Conservation (phyloP, 2,329 filamentous ascomycete species). For the Daldinia sp. region DNA sequence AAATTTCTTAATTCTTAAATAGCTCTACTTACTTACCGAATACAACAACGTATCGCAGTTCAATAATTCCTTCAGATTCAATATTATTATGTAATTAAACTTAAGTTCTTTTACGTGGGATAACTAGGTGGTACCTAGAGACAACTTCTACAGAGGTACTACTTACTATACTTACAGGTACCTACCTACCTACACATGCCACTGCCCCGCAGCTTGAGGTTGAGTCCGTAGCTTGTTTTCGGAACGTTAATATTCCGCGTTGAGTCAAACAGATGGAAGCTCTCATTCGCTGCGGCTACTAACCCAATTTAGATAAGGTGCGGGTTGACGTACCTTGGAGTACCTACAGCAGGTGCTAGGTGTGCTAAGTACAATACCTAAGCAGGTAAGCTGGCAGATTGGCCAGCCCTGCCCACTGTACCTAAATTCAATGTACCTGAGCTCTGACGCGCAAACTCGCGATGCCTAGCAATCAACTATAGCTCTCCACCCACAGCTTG, state of each 20-base stretch:
- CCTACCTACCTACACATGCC: too few species aligned
- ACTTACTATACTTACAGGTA: too few species aligned
- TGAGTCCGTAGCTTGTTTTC: background rate
- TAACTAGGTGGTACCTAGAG: too few species aligned
- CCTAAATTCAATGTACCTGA: slow-evolving; percentile 18
- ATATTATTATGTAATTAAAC: background rate
- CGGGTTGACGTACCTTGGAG: background rate
- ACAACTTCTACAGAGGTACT: too few species aligned
- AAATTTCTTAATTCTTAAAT: too few species aligned
- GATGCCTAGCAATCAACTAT: slow-evolving; percentile 40
- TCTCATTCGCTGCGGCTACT: background rate
- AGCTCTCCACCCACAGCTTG: slow-evolving; percentile 36
- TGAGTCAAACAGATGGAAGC: background rate
- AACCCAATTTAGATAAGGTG: background rate
- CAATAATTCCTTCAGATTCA: too few species aligned
- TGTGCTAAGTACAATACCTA: too few species aligned
- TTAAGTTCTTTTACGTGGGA: background rate
- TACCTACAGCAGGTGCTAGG: too few species aligned
- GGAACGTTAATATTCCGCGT: background rate
- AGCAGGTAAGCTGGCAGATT: background rate
- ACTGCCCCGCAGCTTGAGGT: too few species aligned
- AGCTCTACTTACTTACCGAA: too few species aligned
- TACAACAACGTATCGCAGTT: too few species aligned
- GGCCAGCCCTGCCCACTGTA: background rate
- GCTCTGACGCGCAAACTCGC: slow-evolving; percentile 44